A percentile compares a stretch with the other conserved stretches of the same genome.
These are phyloP conservation scores for Pyrenophora seminiperda DNA, from an alignment of 2,329 filamentous ascomycete genomes.

Conservation along the genomic window DNA sequence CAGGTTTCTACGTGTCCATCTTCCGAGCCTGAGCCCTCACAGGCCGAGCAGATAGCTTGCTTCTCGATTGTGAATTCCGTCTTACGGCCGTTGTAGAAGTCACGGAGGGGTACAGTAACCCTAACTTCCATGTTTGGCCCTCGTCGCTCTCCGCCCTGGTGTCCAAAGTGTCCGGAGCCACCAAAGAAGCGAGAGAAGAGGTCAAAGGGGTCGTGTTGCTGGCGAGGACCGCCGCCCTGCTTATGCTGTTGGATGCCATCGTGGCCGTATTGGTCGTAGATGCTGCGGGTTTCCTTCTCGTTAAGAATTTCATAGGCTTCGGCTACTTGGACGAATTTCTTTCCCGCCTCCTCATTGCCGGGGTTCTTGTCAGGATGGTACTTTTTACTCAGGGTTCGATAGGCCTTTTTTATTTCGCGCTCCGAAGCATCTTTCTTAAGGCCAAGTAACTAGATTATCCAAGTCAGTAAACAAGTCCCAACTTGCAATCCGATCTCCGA, in stretches of 20 bases:
- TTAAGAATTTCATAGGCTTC: slow-evolving; percentile 94
- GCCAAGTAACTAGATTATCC: slow-evolving; percentile 70
- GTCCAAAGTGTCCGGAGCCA: slow-evolving; percentile 80
- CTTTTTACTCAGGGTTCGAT: slow-evolving; percentile 90
- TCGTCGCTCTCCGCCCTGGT: slow-evolving; percentile 75
- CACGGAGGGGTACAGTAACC: slow-evolving; percentile 76
- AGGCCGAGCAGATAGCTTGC: slow-evolving; percentile 91
- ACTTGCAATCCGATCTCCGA: slow-evolving; percentile 3
- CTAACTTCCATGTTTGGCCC: slow-evolving; percentile 90
- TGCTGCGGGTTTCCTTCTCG: slow-evolving; percentile 76
- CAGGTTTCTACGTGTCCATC: slow-evolving; percentile 87
- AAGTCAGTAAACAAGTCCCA: slow-evolving; percentile 19
- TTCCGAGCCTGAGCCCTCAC: slow-evolving; percentile 81
- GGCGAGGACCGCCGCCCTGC: slow-evolving; percentile 68
- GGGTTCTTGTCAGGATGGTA: slow-evolving; percentile 98
- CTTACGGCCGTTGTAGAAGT: slow-evolving; percentile 89
- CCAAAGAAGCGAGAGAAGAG: slow-evolving; percentile 97
- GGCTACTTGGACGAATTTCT: slow-evolving; percentile 91
- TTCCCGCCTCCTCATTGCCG: slow-evolving; percentile 76
- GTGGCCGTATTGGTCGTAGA: slow-evolving; percentile 94
- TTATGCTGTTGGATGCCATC: slow-evolving; percentile 86
- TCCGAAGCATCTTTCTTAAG: slow-evolving; percentile 80
- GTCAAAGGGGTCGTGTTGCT: slow-evolving; percentile 81
- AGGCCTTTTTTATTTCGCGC: slow-evolving; percentile 90
- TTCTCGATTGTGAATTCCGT: slow-evolving; percentile 92